Evolutionary conservation across 176 grass and related monocot species (phyloP), one percentile per base, ranked within the genome.

Genomic region (Carex myosuroides): DNA sequence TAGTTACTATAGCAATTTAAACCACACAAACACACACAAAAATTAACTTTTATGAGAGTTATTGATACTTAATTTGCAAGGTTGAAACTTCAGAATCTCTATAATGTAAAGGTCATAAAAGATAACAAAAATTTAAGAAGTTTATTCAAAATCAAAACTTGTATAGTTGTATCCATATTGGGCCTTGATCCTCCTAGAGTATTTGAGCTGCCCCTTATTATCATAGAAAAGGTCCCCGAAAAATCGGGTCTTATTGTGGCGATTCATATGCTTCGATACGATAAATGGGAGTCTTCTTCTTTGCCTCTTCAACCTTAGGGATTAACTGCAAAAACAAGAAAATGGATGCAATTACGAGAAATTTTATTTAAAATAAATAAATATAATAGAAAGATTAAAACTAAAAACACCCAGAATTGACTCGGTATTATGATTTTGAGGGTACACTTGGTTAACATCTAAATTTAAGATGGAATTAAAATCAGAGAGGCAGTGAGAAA

Each of bases 241-340:
- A 6, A 18, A 33, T 54, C 54, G 1, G 18, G 50, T 33, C n/a
- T 52, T 83, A 83, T 14, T 83, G 81, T 69, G 81, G 81, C 1
- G 81, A 83, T 83, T 83, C 81, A 20, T 83, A 83, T 35, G 81
- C 61, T 83, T 83, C 81, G 21, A 83, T 83, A 22, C 64, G 81
- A 68, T 83, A 63, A 53, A 83, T 83, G 30, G 60, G 81, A 83
- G 64, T 63, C 64, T 83, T 83, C 48, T 83, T 83, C 58, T 83
- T 83, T 83, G 81, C 81, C 62, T 83, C 81, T 29, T 63, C 81
- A 83, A 68, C 81, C 21, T 83, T 83, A 52, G 81, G 81, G 2
- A 83, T 16, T 66, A 83, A 54, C 81, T 83, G 81, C 20, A 52
- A 69, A 54, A 55, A 66, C 33, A 42, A 52, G 44, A 82, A 82